phyloP scores from a whole-genome alignment of 352 stramenopile species.

The Globisporangium nodosum region DNA sequence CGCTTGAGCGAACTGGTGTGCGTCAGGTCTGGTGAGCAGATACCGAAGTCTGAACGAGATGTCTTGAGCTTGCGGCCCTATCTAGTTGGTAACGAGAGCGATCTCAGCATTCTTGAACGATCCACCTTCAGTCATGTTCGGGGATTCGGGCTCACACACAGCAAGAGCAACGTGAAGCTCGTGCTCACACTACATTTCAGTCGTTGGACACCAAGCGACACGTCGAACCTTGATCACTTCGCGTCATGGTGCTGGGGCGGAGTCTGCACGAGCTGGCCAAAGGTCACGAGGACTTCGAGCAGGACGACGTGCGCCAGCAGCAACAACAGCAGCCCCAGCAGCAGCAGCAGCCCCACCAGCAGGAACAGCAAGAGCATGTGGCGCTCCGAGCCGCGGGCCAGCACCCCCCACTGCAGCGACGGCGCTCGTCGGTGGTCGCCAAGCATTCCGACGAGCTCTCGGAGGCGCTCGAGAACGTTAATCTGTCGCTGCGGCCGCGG shows the following conservation, averaged over 20 bases:
- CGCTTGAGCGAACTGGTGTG: no score
- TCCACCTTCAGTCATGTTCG: no score
- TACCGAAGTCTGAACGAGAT: no score
- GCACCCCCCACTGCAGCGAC: not conserved
- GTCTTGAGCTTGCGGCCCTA: no score
- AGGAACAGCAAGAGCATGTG: not conserved
- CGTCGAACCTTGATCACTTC: not conserved
- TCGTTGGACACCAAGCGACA: no score
- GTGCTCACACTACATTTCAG: no score
- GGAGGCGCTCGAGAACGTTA: constrained; percentile 13
- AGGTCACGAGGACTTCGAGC: constrained; percentile 6
- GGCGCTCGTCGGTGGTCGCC: constrained; percentile 6
- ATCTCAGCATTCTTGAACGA: no score
- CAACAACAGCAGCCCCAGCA: not conserved
- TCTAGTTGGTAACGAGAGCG: no score
- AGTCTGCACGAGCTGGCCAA: constrained; percentile 7
- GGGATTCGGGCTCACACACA: no score
- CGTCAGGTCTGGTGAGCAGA: no score
- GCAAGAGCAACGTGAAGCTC: no score
- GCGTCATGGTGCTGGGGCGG: not conserved
- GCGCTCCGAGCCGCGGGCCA: not conserved
- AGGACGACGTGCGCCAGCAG: not conserved
- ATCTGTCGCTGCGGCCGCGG: constrained; percentile 32
- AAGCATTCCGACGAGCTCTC: constrained; percentile 3
- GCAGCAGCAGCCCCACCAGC: constrained; percentile 1